Base-by-base conservation (phyloP, 352 stramenopile species). In the Salisapilia sapeloensis region DNA sequence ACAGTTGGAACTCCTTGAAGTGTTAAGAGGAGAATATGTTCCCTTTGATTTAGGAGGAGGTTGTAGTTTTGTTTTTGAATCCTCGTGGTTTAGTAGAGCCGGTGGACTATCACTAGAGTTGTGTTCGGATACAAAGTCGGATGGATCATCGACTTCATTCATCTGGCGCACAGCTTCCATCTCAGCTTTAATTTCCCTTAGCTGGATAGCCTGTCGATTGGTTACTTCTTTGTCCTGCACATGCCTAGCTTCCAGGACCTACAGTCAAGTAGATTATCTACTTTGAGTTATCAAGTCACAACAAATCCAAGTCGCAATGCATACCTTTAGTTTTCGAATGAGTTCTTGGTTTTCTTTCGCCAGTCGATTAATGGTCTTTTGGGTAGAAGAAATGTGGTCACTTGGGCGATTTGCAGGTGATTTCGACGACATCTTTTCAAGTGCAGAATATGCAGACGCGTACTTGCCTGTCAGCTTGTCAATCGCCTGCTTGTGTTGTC, bases 131-230 rank as follows among this genome's bases (percentile, higher is more conserved):
- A 44, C 15, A 39, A 45, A 13, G 43, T 28, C 26, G 54, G 46
- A 21, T 34, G 22, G 40, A 7, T 20, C 44, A 39, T 57, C 71
- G 7, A 58, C 53, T 6, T 67, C 53, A 21, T 56, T 53, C 51
- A 85, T 77, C 39, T 85, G 70, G 33, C 74, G 63, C 12, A 81
- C 37, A n/a, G 70, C 62, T 31, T 85, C 70, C 27, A 82, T 69
- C 43, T 85, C 70, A 12, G 60, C 66, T 5, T 58, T 50, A 21
- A 85, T 30, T 13, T 60, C 49, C 43, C 81, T 85, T 35, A 85
- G 49, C 15, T 70, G 63, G 46, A 77, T 80, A 11, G 79, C 65
- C 16, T 81, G 53, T 18, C 63, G 74, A 0, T 39, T 50, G 0
- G 61, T 42, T 1, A 76, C 47, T 2, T 45, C 35, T 37, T 77